phyloP scores from a whole-genome alignment of 495 filamentous ascomycete genomes.

The Thermochaetoides thermophila region DNA sequence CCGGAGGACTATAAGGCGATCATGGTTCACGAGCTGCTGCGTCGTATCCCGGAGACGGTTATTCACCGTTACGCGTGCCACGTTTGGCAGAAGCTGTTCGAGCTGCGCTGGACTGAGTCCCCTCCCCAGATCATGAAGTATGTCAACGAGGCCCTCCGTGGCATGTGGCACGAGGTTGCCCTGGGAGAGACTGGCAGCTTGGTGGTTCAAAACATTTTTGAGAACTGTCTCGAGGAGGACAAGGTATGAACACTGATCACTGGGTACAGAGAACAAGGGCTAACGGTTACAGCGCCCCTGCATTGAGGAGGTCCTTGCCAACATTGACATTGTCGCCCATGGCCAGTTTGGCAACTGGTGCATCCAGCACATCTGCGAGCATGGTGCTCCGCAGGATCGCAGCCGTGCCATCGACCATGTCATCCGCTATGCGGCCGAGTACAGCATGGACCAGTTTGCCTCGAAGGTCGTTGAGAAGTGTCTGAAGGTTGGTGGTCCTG shows the following conservation, averaged over 20 bases:
- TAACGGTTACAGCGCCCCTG: conserved; percentile 57
- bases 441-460: conserved; percentile 98
- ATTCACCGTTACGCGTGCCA: conserved; percentile 97
- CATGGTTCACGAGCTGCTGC: conserved; percentile 94
- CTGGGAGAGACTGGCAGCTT: conserved; percentile 92
- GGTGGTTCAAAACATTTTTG: conserved; percentile 98
- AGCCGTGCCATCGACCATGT: conserved; percentile 91
- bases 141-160: conserved; percentile 86
- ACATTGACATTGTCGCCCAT: conserved; percentile 88
- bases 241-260: conserved; percentile 70
- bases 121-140: conserved; percentile 97
- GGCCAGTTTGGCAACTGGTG: conserved; percentile 99
- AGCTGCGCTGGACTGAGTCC: conserved; percentile 85
- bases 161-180: conserved; percentile 98
- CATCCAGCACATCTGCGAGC: conserved; percentile 98
- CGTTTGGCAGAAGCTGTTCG: conserved; percentile 99
- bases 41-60: conserved; percentile 92
- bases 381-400: conserved; percentile 81
- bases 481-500: conserved; percentile 82
- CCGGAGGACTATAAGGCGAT: conserved; percentile 94
- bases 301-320: conserved; percentile 86
- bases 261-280: no score
- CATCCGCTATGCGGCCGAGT: conserved; percentile 79
- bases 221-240: conserved; percentile 96
- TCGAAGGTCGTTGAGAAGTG: conserved; percentile 99